Base-by-base conservation (phyloP, 768 basidiomycete genomes). In the Paxillus ammoniavirescens region DNA sequence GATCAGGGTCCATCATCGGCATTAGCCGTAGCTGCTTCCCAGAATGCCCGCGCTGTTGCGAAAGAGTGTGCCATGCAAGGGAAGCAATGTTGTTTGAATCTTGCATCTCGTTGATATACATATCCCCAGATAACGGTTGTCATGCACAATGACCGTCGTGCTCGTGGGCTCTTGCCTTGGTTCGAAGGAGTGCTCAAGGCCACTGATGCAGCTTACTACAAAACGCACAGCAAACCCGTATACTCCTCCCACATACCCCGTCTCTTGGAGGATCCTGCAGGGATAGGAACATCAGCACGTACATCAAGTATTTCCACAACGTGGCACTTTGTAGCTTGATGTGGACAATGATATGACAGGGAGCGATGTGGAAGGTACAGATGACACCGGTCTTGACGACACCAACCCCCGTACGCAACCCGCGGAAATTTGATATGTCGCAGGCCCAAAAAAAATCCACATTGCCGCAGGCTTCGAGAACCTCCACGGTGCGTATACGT, bases 401-500 rank as follows among this genome's bases (percentile, higher is more conserved):
- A 8, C 17, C 21, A 28, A 23, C 18, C 15, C 26, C 49, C n/a
- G 13, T 48, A 28, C 23, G 14, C 18, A 21, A 23, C 37, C 28
- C 40, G 48, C 46, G 38, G 42, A 49, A 14, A 18, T 41, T 42
- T 52, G 17, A 15, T 9, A 38, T 17, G 17, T 40, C 38, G 42
- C 18, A 52, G n/a, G 26, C 31, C n/a, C n/a, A n/a, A 31, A 33
- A 49, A n/a, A 23, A 38, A 26, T 17, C 26, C 12, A 15, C n/a
- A 50, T 31, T 13, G 6, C 37, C n/a, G 49, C 44, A 13, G 45
- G 44, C 21, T 26, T 37, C 47, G 53, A 47, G 50, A 53, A 52
- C 31, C 17, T 42, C 8, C 49, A 43, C 40, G 38, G 8, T 37
- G 37, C 23, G 26, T 21, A 44, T 30, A 23, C 18, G 41, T 36